phyloP scores from a whole-genome alignment of 2,329 filamentous ascomycete species.

The Claviceps maximensis region DNA sequence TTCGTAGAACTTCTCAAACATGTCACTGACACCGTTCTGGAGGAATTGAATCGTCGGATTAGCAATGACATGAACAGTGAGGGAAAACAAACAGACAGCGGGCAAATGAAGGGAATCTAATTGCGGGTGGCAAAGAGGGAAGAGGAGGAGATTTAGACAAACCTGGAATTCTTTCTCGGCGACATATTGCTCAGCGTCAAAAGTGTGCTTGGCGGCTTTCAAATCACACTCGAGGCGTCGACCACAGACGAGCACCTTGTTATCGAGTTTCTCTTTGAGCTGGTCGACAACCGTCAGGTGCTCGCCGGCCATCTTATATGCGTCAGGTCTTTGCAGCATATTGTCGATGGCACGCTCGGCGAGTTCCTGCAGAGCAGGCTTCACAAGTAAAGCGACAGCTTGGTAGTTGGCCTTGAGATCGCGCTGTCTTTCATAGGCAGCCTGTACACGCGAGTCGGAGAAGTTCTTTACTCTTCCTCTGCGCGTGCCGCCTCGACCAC shows the following conservation, averaged over 20 bases:
- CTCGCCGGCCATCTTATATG: constrained; percentile 39
- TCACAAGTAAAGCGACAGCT: constrained; percentile 48
- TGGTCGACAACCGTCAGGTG: constrained; percentile 37
- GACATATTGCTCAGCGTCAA: constrained; percentile 20
- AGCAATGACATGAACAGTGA: neutral
- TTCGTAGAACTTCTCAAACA: constrained; percentile 29
- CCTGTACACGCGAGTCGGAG: constrained; percentile 39
- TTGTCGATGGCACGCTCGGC: constrained; percentile 46
- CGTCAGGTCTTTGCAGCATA: constrained; percentile 39
- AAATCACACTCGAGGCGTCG: constrained; percentile 21
- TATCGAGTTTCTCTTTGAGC: constrained; percentile 25
- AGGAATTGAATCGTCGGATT: neutral
- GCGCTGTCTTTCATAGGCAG: constrained; percentile 49
- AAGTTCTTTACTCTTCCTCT: constrained; percentile 44
- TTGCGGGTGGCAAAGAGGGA: neutral
- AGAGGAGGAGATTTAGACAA: constrained; percentile 10
- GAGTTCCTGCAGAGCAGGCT: constrained; percentile 52
- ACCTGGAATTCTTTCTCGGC: constrained; percentile 25
- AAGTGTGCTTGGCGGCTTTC: constrained; percentile 25
- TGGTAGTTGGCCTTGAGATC: constrained; percentile 53
- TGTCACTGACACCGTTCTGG: constrained; percentile 26
- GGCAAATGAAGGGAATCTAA: too few species aligned
- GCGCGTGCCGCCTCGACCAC: constrained; percentile 25
- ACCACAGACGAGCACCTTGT: constrained; percentile 19
- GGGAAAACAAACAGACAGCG: neutral